Conservation (phyloP, 768 basidiomycete species). For the Boletus sp. region DNA sequence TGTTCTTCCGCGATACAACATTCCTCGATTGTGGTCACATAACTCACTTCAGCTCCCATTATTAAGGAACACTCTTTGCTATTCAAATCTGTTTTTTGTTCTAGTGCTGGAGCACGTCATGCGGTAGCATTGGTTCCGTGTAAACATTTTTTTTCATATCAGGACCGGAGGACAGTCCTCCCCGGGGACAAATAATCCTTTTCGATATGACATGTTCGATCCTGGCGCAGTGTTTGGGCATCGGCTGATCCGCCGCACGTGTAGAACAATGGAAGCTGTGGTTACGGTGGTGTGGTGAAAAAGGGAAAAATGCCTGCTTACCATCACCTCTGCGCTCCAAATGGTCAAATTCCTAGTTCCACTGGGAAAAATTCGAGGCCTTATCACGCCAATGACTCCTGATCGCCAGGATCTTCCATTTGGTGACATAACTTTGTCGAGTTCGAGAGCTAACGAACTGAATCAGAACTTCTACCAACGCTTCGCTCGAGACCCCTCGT, state of each 20-base stretch:
- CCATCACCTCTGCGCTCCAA: constrained; percentile 17
- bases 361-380: constrained; percentile 20
- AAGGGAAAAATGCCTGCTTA: constrained; percentile 18
- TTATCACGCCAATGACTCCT: constrained; percentile 21
- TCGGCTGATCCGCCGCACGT: constrained; percentile 31
- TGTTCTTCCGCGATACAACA: constrained; percentile 29
- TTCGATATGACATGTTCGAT: constrained; percentile 18
- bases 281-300: constrained; percentile 25
- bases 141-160: constrained; percentile 33
- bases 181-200: constrained; percentile 27
- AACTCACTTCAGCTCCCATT: constrained; percentile 22
- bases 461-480: constrained; percentile 1
- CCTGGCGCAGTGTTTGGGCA: constrained; percentile 19
- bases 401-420: constrained; percentile 35
- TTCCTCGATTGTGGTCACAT: constrained; percentile 25
- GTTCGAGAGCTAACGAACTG: constrained; percentile 19
- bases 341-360: constrained; percentile 24
- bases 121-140: constrained; percentile 18
- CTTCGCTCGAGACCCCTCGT: constrained; percentile 16
- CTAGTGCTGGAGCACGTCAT: constrained; percentile 22
- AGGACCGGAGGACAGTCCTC: constrained; percentile 19
- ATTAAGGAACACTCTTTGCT: constrained; percentile 32
- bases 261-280: constrained; percentile 32
- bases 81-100: constrained; percentile 27
- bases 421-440: constrained; percentile 15